Evolutionary conservation across 805 yeast genomes (phyloP).

Genomic region (Grigorovia yakushimaensis): DNA sequence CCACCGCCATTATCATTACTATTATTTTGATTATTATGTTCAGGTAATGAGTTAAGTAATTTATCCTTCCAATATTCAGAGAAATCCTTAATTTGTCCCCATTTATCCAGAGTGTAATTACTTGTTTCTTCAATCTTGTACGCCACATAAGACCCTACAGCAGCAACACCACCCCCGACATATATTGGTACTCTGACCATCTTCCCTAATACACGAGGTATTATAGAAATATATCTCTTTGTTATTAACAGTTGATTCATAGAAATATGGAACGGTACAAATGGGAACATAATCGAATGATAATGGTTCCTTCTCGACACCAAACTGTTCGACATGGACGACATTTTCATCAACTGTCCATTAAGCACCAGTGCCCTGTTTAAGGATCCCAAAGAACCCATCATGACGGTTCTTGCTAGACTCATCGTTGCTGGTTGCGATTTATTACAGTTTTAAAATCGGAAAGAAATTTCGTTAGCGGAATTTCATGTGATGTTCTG

Average conservation of each 20-base stretch:
- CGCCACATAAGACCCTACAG: slow-evolving; percentile 87
- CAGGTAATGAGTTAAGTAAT: slow-evolving; percentile 7
- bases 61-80: slow-evolving; percentile 45
- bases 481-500: too few species aligned
- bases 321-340: not conserved
- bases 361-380: not conserved
- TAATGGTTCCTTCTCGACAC: not conserved
- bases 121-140: slow-evolving; percentile 88
- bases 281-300: not conserved
- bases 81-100: slow-evolving; percentile 52
- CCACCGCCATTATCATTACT: slow-evolving; percentile 35
- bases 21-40: slow-evolving; percentile 13
- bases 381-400: not conserved
- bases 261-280: not conserved
- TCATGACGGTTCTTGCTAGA: not conserved
- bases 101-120: slow-evolving; percentile 54
- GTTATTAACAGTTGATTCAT: slow-evolving; percentile 6
- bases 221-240: slow-evolving; percentile 23
- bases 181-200: slow-evolving; percentile 63
- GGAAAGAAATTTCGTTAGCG: too few species aligned
- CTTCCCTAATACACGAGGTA: slow-evolving; percentile 47
- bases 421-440: not conserved
- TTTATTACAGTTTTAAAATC: too few species aligned
- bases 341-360: not conserved
- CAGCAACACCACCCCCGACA: slow-evolving; percentile 85